Percentiles rank a stretch among this genome's conserved stretches.
Evolutionary conservation across 1,139 yeast genomes (phyloP).

Genomic region (Debaryomyces singareniensis): DNA sequence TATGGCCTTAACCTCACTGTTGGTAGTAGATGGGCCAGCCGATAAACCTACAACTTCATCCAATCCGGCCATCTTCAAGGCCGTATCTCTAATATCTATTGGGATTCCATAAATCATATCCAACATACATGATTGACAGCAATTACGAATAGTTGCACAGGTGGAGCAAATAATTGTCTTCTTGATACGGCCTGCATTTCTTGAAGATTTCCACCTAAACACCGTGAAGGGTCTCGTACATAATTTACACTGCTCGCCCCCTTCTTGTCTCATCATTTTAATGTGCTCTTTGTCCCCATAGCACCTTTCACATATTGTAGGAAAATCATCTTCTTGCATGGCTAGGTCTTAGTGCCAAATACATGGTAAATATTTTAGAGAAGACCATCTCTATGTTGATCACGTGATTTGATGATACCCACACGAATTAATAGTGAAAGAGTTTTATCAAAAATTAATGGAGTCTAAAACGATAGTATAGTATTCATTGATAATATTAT

Average conservation of each 20-base stretch:
- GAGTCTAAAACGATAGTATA: no score
- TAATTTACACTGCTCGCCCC: conserved; percentile 70
- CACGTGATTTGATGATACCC: no score
- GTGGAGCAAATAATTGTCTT: conserved; percentile 64
- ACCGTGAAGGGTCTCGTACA: conserved; percentile 84
- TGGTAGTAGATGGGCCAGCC: conserved; percentile 9
- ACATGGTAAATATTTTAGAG: no score
- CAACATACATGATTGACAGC: conserved; percentile 84
- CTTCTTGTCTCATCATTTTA: conserved; percentile 65
- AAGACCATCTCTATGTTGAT: no score
- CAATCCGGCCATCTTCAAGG: conserved; percentile 67
- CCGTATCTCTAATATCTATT: conserved; percentile 70
- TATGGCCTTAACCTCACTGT: conserved; percentile 39
- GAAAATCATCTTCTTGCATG: conserved; percentile 27
- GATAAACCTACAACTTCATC: conserved; percentile 17
- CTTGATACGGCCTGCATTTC: conserved; percentile 30
- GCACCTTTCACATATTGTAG: conserved; percentile 68
- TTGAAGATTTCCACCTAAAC: conserved; percentile 58
- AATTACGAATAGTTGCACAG: conserved; percentile 72
- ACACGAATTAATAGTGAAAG: no score
- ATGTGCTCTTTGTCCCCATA: conserved; percentile 60
- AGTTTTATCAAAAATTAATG: no score
- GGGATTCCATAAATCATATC: conserved; percentile 81
- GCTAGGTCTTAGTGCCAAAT: not conserved
- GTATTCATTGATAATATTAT: no score